phyloP scores from a whole-genome alignment of 2,329 filamentous ascomycete genomes.

The Penicillium vulpinum region DNA sequence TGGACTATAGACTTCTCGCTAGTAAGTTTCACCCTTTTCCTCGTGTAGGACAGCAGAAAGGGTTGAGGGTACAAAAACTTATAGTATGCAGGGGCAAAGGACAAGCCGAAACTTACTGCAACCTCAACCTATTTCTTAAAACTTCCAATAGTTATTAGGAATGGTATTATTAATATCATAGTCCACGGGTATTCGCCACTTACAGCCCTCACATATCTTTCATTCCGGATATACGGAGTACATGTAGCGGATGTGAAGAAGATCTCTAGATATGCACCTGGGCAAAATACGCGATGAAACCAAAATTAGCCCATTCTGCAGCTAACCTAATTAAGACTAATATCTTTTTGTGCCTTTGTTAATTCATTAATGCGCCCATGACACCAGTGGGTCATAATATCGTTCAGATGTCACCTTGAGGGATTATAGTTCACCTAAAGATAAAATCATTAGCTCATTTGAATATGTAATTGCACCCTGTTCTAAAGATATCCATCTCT shows the following conservation, averaged over 20 bases:
- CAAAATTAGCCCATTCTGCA: slow-evolving; percentile 3
- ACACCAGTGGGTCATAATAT: neutral
- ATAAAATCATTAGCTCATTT: neutral
- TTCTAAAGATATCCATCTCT: slow-evolving; percentile 8
- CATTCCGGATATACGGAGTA: neutral
- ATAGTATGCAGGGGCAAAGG: slow-evolving; percentile 1
- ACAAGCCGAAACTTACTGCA: slow-evolving; percentile 1
- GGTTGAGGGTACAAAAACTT: neutral
- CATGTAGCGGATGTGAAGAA: neutral
- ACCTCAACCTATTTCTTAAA: neutral
- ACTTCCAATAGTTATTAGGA: no score
- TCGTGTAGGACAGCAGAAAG: slow-evolving; percentile 3
- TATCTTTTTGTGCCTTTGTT: neutral
- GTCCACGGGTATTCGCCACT: neutral
- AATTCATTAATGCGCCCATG: neutral
- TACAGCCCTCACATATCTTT: neutral
- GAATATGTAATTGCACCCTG: neutral
- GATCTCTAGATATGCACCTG: neutral
- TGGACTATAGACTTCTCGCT: neutral
- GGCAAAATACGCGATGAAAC: slow-evolving; percentile 1
- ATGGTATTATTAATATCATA: neutral
- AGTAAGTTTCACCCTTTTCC: neutral
- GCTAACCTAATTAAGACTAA: neutral
- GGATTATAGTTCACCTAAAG: neutral
- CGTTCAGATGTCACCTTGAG: neutral